Percentiles rank a stretch among this genome's conserved stretches.
Conservation (phyloP, 2,329 filamentous ascomycete species). For the Aureobasidium sp. region DNA sequence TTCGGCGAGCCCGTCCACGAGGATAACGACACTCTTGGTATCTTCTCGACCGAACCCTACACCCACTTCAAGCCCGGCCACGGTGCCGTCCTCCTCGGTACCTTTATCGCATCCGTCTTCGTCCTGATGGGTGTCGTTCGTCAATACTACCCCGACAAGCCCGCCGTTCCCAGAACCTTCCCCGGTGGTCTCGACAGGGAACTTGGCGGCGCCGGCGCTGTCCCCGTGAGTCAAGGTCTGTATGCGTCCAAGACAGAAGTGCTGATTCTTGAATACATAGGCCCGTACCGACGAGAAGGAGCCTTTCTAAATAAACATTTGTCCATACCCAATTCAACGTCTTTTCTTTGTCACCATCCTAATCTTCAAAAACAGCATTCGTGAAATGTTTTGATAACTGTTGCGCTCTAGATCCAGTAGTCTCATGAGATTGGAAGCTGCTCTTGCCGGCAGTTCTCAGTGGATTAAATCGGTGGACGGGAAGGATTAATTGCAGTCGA, state of each 20-base stretch:
- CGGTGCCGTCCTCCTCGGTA: constrained; percentile 51
- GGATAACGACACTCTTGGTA: constrained; percentile 85
- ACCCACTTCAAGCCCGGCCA: constrained; percentile 70
- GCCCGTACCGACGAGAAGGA: constrained; percentile 7
- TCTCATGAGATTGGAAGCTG: neutral
- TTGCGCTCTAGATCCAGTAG: too few relatives aligned
- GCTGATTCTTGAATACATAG: neutral
- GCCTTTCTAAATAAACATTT: constrained; percentile 1
- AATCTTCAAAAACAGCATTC: neutral
- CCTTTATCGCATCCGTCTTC: constrained; percentile 34
- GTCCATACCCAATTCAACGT: constrained; percentile 10
- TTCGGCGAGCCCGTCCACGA: constrained; percentile 95
- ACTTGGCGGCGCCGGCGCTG: constrained; percentile 37
- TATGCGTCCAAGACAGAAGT: neutral
- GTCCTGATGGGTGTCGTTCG: constrained; percentile 32
- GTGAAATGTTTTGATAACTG: neutral
- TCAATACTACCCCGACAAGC: constrained; percentile 37
- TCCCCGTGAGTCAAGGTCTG: constrained; percentile 27
- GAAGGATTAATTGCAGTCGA: too few relatives aligned
- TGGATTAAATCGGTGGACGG: neutral
- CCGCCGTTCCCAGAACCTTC: constrained; percentile 35
- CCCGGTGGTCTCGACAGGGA: constrained; percentile 40
- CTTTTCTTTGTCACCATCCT: constrained; percentile 5
- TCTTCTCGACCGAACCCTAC: constrained; percentile 85
- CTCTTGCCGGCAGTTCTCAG: neutral